Base-by-base conservation (phyloP, 805 yeast genomes). In the Nakazawaea wickerhamii region DNA sequence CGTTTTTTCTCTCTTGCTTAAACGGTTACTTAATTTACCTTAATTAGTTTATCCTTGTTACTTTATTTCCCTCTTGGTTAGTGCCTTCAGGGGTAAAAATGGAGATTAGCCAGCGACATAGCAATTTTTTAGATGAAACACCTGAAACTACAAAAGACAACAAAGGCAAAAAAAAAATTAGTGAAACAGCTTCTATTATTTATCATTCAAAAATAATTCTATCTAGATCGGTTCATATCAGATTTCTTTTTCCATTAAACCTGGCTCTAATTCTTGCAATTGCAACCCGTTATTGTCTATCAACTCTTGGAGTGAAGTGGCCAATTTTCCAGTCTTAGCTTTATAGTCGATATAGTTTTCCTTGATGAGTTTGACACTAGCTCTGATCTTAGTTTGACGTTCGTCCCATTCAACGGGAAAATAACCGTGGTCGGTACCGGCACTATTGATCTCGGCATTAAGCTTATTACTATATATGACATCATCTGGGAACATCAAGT, bases 401-500 rank as follows among this genome's bases (percentile, higher is more conserved):
- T 65, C 65, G 46, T 65, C 70, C 84, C 84, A 78, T 38, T 64
- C 64, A 36, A 70, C 72, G 0, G 82, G 80, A 30, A 63, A 51
- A 47, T 72, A 67, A 0, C 80, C 81, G 15, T 55, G 51, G 27
- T 63, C 65, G 18, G 57, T 63, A 48, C 66, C 65, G 21, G 66
- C 69, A 43, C 55, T 58, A 22, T 48, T 61, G 35, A 60, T 59
- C 40, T 66, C 59, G 19, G 58, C 56, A 43, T 63, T 63, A 47
- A 75, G 58, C 39, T 63, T 62, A 49, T 72, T 71, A 51, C 77
- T 71, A 55, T 79, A 84, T 20, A 73, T 73, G 1, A 73, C 77
- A 50, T 84, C 93, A 36, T 61, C 61, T 9, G 86, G 85, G 49
- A 58, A 68, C 13, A 61, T 63, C 56, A 82, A 55, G 44, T 69